Evolutionary conservation across 192 early-diverging fungal genomes (phyloP).

Genomic region (Backusella australiensis): DNA sequence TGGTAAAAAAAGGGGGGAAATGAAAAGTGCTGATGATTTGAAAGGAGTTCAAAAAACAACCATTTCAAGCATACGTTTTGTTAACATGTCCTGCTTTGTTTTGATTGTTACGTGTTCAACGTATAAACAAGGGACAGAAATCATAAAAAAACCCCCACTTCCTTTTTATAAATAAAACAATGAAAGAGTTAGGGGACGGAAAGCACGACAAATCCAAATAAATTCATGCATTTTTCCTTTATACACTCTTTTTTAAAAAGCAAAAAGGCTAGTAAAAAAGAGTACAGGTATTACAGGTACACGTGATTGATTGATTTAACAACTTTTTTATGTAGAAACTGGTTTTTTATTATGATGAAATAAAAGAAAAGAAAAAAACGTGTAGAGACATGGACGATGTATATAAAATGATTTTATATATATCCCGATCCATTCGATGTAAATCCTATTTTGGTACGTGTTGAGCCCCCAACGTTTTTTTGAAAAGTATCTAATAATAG

Average conservation of each 20-base stretch:
- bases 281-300: neutral
- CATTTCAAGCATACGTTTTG: too few relatives aligned
- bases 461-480: neutral
- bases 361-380: neutral
- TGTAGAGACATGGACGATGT: neutral
- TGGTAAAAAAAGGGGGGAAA: too few relatives aligned
- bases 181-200: neutral
- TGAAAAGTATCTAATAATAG: neutral
- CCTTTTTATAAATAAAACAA: neutral
- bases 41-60: too few relatives aligned
- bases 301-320: neutral
- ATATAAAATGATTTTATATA: neutral
- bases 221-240: neutral
- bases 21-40: too few relatives aligned
- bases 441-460: neutral
- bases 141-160: neutral
- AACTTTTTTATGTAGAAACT: neutral
- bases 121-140: neutral
- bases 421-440: neutral
- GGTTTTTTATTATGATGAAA: neutral
- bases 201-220: neutral
- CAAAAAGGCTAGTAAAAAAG: neutral
- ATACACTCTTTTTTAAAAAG: neutral
- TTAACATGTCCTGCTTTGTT: too few relatives aligned
- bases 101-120: too few relatives aligned